phyloP scores from a whole-genome alignment of 2,329 filamentous ascomycete genomes.

The Aspergillus pseudoglaucus region DNA sequence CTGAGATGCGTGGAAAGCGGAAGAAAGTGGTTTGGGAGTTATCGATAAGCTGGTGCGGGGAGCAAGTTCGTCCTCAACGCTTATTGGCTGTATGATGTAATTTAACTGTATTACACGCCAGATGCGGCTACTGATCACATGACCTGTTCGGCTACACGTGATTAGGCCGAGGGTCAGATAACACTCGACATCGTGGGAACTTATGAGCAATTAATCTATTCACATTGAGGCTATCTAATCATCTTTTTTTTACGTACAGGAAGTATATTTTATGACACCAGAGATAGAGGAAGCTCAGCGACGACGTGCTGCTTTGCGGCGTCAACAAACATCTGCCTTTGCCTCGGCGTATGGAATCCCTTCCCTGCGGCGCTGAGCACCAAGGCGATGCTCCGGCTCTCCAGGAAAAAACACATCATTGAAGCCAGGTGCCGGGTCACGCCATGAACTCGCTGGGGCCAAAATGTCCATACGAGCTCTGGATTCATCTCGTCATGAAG shows the following conservation, averaged over 20 bases:
- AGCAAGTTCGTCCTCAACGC: background rate
- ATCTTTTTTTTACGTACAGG: too few species aligned
- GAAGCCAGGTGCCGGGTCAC: background rate
- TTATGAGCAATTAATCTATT: too few species aligned
- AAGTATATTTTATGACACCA: background rate
- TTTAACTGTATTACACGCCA: too few species aligned
- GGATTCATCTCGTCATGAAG: slow-evolving; percentile 60
- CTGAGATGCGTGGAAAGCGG: background rate
- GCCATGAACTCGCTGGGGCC: background rate
- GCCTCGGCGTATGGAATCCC: slow-evolving; percentile 3
- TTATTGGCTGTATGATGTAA: background rate
- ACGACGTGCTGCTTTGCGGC: background rate
- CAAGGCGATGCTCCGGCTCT: slow-evolving; percentile 1
- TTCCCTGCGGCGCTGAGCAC: slow-evolving; percentile 1
- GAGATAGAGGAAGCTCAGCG: background rate
- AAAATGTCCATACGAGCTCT: slow-evolving; percentile 22
- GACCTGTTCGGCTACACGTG: too few species aligned
- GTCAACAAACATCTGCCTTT: slow-evolving; percentile 1
- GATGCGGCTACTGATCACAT: too few species aligned
- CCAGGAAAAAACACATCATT: background rate
- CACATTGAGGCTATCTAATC: too few species aligned
- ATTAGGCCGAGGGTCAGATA: too few species aligned
- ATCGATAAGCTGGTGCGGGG: background rate
- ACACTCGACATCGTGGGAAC: too few species aligned
- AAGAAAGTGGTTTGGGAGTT: background rate